Evolutionary conservation across 208 protist genomes (phyloP).

Genomic region (Trypanosoma vivax): DNA sequence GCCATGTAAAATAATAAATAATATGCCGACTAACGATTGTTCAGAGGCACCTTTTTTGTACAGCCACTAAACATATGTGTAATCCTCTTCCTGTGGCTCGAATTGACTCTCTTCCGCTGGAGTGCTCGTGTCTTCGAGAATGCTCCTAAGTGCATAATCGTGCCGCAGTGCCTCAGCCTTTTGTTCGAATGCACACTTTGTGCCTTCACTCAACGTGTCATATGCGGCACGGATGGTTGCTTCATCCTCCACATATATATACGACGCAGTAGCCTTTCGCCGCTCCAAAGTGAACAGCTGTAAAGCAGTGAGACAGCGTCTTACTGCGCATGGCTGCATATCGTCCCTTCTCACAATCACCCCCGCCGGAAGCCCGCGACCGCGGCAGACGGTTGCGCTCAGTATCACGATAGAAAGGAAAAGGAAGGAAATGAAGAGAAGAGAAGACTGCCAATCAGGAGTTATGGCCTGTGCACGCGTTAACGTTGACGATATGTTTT

Average conservation of each 20-base stretch:
- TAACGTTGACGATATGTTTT: no score
- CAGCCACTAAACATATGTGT: no score
- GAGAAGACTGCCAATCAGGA: no score
- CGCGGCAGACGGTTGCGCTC: no score
- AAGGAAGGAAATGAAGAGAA: no score
- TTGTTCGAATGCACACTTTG: conserved; percentile 14
- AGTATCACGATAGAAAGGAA: no score
- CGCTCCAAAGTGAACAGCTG: conserved; percentile 45
- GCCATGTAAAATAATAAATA: no score
- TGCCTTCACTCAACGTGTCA: conserved; percentile 21
- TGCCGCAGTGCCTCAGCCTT: conserved; percentile 14
- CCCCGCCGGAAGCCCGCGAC: no score
- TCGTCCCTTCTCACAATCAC: background rate
- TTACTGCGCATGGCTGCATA: conserved; percentile 10
- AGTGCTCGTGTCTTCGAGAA: conserved; percentile 12
- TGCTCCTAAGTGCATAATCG: conserved; percentile 20
- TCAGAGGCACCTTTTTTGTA: no score
- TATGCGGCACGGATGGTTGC: conserved; percentile 13
- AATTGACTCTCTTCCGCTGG: conserved; percentile 12
- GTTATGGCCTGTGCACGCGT: no score
- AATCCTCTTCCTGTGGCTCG: no score
- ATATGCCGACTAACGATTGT: no score
- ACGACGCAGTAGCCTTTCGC: conserved; percentile 21
- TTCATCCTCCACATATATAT: conserved; percentile 24
- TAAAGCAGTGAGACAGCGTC: conserved; percentile 12